These are phyloP conservation scores for Phyllostachys edulis DNA, from an alignment of 176 grass and related monocot genomes.

Conservation along the genomic window DNA sequence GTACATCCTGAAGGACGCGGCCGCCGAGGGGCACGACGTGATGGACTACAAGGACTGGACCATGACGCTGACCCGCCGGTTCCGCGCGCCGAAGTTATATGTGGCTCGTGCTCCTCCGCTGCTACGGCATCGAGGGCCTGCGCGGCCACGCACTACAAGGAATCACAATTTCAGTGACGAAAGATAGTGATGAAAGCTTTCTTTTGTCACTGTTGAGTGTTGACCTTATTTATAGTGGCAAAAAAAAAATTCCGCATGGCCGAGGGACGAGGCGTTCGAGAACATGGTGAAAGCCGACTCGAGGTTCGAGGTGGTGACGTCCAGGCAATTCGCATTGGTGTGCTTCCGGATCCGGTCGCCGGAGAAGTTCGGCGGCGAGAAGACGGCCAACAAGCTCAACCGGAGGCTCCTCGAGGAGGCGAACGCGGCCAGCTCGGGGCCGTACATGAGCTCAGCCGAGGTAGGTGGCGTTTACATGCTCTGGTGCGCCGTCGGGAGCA, in stretches of 20 bases:
- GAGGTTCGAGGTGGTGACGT: constrained; percentile 58
- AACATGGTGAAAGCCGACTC: constrained; percentile 41
- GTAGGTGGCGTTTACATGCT: constrained; percentile 57
- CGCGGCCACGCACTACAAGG: not conserved
- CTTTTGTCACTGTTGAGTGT: no score
- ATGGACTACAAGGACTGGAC: constrained; percentile 91
- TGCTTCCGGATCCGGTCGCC: constrained; percentile 50
- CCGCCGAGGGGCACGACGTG: constrained; percentile 40
- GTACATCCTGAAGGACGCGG: constrained; percentile 53
- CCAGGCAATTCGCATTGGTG: constrained; percentile 59
- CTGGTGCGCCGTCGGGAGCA: constrained; percentile 61
- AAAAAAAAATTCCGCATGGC: constrained; percentile 29
- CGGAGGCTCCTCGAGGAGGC: constrained; percentile 45
- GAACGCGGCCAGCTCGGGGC: constrained; percentile 39
- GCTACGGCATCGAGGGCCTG: constrained; percentile 61
- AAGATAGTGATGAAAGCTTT: no score
- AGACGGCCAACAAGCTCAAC: constrained; percentile 49
- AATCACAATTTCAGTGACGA: no score
- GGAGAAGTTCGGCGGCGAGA: constrained; percentile 33
- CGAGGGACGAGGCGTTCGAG: constrained; percentile 56
- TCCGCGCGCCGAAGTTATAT: constrained; percentile 74
- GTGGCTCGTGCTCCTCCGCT: constrained; percentile 73
- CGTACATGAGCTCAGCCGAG: constrained; percentile 62
- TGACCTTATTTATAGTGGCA: no score
- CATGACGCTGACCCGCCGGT: constrained; percentile 57